Conservation (phyloP, 2,329 filamentous ascomycete species). For the Aspergillus hortae region DNA sequence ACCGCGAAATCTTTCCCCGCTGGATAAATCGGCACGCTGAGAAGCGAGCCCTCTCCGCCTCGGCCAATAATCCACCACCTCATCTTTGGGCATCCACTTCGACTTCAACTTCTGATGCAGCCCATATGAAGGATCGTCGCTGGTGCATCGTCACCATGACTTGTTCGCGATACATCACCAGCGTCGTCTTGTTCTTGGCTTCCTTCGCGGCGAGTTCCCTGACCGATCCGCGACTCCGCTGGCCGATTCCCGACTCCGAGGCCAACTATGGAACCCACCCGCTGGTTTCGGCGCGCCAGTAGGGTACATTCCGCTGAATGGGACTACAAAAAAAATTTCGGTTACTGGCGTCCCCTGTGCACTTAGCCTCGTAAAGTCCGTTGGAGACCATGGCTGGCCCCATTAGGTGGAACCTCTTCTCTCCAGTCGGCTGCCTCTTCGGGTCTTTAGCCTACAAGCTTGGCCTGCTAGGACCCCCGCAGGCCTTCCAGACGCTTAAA, state of each 20-base stretch:
- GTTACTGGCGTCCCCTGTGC: neutral
- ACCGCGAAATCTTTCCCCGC: slow-evolving; percentile 6
- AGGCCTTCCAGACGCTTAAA: slow-evolving; percentile 1
- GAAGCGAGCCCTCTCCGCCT: neutral
- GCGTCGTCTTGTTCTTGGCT: neutral
- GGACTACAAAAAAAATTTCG: slow-evolving; percentile 7
- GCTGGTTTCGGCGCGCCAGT: slow-evolving; percentile 3
- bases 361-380: neutral
- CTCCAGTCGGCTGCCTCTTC: neutral
- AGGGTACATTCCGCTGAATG: slow-evolving; percentile 9
- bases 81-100: neutral
- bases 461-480: slow-evolving; percentile 9
- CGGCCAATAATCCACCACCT: neutral
- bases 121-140: neutral
- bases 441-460: slow-evolving; percentile 11
- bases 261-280: slow-evolving; percentile 5
- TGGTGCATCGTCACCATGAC: neutral
- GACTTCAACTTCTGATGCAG: neutral
- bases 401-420: slow-evolving; percentile 2
- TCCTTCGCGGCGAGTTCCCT: too few species aligned
- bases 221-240: neutral
- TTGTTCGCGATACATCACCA: neutral
- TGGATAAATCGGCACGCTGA: slow-evolving; percentile 25
- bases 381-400: neutral
- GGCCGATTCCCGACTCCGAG: neutral